Evolutionary conservation across 805 yeast genomes (phyloP), one percentile per base, ranked within the genome.

Genomic region (Candida easanensis): DNA sequence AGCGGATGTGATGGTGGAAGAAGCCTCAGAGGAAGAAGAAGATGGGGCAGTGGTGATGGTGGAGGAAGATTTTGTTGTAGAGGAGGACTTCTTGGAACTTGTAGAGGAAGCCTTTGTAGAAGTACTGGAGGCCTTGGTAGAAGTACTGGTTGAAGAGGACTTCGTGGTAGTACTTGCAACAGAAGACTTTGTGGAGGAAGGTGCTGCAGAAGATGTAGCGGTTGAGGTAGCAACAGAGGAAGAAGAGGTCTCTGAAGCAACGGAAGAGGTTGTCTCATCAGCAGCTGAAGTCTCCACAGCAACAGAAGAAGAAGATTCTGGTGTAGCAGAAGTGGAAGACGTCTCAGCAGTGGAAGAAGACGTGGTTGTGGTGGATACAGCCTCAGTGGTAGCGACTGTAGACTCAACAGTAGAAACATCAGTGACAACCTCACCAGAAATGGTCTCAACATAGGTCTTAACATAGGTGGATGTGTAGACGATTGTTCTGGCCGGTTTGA

Each of bases 401-500:
- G 53, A 34, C 20, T 42, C 37, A 26, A 39, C 26, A 23, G 48
- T 38, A 14, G 51, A 17, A 33, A 38, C 42, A 31, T 45, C 47
- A 25, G 51, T 44, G 22, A 42, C 40, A 34, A 50, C 51, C 44
- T 37, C 13, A 26, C 57, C 59, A n/a, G 45, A 40, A 26, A 52
- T 48, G 32, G 49, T 44, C 18, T 53, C 52, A 19, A 49, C 42
- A 40, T 44, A 49, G 11, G 58, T 44, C 18, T 53, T 50, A 19
- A 49, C 42, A 40, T 44, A 49, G 11, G 58, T 54, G 15, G 56
- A 50, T 15, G 56, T 52, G 47, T 40, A 54, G 13, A 53, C 51
- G 16, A 28, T 16, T 6, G 60, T 57, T 5, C 49, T 50, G 20
- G 58, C 61, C 17, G 62, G 53, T 35, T 41, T 44, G 38, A 58